Percentiles rank a stretch among this genome's conserved stretches.
These are phyloP conservation scores for Calocera cornea DNA, from an alignment of 768 basidiomycete genomes.

Conservation along the genomic window DNA sequence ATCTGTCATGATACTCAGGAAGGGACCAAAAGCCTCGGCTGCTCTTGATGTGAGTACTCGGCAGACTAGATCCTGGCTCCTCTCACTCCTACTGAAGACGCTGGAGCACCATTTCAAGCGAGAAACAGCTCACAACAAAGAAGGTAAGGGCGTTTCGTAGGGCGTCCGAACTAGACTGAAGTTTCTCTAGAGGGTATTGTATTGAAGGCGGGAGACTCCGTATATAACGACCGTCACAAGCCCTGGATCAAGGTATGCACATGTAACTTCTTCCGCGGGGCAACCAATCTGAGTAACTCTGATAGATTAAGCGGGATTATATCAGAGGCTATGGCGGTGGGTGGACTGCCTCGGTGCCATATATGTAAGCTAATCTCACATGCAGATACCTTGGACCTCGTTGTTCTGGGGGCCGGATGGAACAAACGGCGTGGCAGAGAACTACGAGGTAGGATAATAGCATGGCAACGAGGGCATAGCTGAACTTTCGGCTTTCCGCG, in stretches of 20 bases:
- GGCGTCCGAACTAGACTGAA: too few relatives aligned
- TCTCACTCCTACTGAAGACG: neutral
- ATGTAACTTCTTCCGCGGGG: neutral
- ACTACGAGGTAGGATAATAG: conserved; percentile 46
- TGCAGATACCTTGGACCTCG: conserved; percentile 59
- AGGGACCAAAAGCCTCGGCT: neutral
- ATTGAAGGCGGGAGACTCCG: conserved; percentile 56
- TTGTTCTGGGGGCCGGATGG: conserved; percentile 65
- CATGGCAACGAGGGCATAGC: conserved; percentile 1
- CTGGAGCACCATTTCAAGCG: conserved; percentile 38
- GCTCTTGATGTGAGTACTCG: neutral
- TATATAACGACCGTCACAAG: conserved; percentile 47
- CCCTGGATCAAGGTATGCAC: conserved; percentile 66
- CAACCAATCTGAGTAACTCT: neutral
- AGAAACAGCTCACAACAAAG: conserved; percentile 40
- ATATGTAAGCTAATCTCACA: neutral
- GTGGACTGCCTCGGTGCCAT: neutral
- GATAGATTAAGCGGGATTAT: conserved; percentile 67
- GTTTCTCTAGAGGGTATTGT: conserved; percentile 48
- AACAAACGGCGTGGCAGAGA: conserved; percentile 64
- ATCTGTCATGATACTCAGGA: neutral
- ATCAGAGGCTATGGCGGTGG: conserved; percentile 54
- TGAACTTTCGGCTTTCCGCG: conserved; percentile 5
- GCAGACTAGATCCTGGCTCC: neutral
- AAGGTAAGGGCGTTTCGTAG: too few relatives aligned